Conservation (phyloP, 2,329 filamentous ascomycete genomes). For the Pseudogymnoascus sp. region DNA sequence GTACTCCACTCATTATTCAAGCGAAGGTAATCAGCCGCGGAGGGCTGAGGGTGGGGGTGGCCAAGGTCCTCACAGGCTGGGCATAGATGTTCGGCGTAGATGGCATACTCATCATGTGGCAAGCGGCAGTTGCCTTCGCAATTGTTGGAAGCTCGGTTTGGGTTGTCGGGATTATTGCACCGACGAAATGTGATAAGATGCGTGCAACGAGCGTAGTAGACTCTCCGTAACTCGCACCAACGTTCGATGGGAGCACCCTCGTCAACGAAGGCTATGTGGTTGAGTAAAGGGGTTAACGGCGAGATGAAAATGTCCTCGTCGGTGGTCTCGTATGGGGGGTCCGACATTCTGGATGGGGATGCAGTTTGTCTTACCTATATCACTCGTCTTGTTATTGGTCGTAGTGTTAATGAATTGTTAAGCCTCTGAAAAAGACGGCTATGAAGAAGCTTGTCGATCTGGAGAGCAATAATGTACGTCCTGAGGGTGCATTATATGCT, state of each 20-base stretch:
- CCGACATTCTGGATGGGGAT: neutral
- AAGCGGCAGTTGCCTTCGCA: neutral
- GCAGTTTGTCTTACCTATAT: neutral
- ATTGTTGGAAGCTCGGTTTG: neutral
- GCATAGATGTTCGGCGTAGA: neutral
- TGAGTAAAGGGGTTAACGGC: neutral
- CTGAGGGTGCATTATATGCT: neutral
- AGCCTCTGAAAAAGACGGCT: neutral
- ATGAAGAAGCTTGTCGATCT: neutral
- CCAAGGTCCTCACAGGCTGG: neutral
- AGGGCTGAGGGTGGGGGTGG: neutral
- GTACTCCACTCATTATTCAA: neutral
- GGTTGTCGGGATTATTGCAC: neutral
- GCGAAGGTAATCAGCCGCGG: neutral
- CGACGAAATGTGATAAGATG: neutral
- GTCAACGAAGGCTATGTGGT: neutral
- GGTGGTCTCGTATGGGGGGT: neutral
- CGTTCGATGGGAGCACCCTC: neutral
- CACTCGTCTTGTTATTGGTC: neutral
- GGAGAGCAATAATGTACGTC: neutral
- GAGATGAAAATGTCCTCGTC: neutral
- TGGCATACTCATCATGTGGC: neutral
- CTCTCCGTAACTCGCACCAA: neutral
- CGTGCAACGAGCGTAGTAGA: neutral
- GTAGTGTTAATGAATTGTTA: neutral